Conservation (phyloP, 1,284 basidiomycete genomes). For the Pulchroboletus neoregius region DNA sequence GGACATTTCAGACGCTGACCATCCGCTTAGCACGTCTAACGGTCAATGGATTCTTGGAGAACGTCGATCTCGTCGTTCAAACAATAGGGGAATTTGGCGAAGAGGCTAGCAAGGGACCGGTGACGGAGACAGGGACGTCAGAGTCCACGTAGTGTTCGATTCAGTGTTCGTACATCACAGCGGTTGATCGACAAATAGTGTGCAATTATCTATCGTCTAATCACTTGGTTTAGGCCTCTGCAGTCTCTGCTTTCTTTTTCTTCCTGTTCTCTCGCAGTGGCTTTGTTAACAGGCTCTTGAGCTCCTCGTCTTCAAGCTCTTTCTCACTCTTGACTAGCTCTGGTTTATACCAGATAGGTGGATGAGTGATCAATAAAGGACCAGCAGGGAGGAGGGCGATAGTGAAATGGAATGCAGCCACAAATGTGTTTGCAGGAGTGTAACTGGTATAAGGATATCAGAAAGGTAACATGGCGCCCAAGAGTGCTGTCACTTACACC, state of each 20-base stretch:
- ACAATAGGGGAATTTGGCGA: conserved; percentile 78
- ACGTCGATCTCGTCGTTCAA: conserved; percentile 76
- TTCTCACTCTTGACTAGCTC: conserved; percentile 88
- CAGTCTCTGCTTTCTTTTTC: conserved; percentile 65
- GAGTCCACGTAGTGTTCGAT: conserved; percentile 12
- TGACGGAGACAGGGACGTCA: neutral
- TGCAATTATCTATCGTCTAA: conserved; percentile 28
- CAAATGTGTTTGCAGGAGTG: conserved; percentile 75
- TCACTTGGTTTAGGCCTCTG: conserved; percentile 29
- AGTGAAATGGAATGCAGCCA: conserved; percentile 95
- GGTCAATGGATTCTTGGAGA: conserved; percentile 82
- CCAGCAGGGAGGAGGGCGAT: conserved; percentile 85
- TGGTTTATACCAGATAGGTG: conserved; percentile 89
- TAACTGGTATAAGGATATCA: conserved; percentile 45
- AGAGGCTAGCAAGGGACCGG: conserved; percentile 41
- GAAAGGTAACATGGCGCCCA: neutral
- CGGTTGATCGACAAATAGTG: conserved; percentile 17
- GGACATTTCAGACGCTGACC: conserved; percentile 72
- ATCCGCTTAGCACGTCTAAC: conserved; percentile 79
- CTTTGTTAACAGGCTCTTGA: conserved; percentile 75
- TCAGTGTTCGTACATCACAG: conserved; percentile 15
- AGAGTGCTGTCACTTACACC: conserved; percentile 49
- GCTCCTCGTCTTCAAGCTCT: conserved; percentile 81
- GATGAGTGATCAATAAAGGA: conserved; percentile 80
- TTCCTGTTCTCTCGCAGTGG: conserved; percentile 89